These are phyloP conservation scores for Shiraia sp. DNA, from an alignment of 2,329 filamentous ascomycete species.

Conservation along the genomic window DNA sequence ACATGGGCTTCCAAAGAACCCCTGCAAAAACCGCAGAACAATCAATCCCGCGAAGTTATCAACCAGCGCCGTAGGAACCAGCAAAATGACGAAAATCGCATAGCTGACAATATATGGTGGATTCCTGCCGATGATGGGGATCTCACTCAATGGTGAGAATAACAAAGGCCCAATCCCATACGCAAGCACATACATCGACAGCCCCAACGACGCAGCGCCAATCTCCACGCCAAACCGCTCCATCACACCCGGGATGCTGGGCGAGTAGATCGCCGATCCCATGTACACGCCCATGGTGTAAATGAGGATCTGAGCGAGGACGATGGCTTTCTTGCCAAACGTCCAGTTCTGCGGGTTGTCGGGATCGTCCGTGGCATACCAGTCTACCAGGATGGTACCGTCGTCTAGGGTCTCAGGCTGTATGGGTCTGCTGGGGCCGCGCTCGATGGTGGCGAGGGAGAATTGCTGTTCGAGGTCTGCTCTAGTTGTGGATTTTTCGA, in stretches of 20 bases:
- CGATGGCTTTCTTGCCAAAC: constrained; percentile 40
- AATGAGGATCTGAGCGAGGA: constrained; percentile 52
- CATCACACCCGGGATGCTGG: constrained; percentile 53
- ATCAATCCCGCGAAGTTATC: constrained; percentile 67
- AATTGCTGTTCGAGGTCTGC: constrained; percentile 49
- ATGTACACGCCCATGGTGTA: constrained; percentile 66
- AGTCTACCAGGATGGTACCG: constrained; percentile 48
- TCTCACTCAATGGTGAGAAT: constrained; percentile 69
- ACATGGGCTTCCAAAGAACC: constrained; percentile 46
- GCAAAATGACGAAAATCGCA: constrained; percentile 69
- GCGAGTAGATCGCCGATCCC: constrained; percentile 57
- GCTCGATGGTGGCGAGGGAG: constrained; percentile 39
- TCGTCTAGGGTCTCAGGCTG: constrained; percentile 40
- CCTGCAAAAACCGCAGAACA: constrained; percentile 52
- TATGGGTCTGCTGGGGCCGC: constrained; percentile 41
- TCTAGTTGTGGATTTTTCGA: constrained; percentile 40
- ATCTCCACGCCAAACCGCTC: constrained; percentile 57
- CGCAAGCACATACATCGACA: constrained; percentile 66
- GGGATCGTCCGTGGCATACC: constrained; percentile 48
- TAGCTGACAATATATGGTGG: constrained; percentile 70
- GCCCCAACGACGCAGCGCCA: constrained; percentile 59
- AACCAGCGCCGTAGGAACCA: constrained; percentile 66
- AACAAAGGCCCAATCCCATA: constrained; percentile 66
- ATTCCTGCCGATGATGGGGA: constrained; percentile 68
- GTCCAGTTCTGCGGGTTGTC: constrained; percentile 49